Percentiles rank a stretch among this genome's conserved stretches.
Conservation (phyloP, 768 basidiomycete genomes). For the Leucosporidium yakuticum region DNA sequence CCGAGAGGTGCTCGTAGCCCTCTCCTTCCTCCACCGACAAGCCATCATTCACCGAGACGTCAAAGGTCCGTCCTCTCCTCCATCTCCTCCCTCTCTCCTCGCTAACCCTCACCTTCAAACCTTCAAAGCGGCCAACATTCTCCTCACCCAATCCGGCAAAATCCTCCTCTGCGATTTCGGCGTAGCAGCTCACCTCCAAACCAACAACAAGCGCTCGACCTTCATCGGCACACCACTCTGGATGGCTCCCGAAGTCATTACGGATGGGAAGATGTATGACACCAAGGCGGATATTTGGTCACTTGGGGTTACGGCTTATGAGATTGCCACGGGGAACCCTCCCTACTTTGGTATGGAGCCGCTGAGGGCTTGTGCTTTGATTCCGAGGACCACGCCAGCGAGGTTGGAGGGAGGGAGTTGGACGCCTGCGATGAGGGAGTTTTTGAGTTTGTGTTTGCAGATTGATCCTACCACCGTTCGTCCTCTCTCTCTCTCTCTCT, state of each 20-base stretch:
- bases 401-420: slow-evolving; percentile 52
- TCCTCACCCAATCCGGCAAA: slow-evolving; percentile 78
- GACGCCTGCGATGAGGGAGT: slow-evolving; percentile 79
- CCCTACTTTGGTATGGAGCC: slow-evolving; percentile 61
- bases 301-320: slow-evolving; percentile 88
- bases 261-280: slow-evolving; percentile 79
- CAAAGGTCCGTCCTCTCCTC: slow-evolving; percentile 52
- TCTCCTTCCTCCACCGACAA: slow-evolving; percentile 85
- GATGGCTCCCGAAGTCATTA: slow-evolving; percentile 99
- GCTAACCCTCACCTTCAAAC: not conserved
- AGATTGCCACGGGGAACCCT: slow-evolving; percentile 93
- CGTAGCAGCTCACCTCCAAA: slow-evolving; percentile 81
- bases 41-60: slow-evolving; percentile 95
- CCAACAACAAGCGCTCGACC: slow-evolving; percentile 85
- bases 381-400: slow-evolving; percentile 75
- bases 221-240: slow-evolving; percentile 96
- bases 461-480: slow-evolving; percentile 72
- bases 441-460: slow-evolving; percentile 72
- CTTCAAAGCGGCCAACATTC: slow-evolving; percentile 72
- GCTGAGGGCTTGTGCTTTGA: slow-evolving; percentile 78
- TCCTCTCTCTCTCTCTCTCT: slow-evolving; percentile 5
- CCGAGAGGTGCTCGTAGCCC: slow-evolving; percentile 78
- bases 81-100: not conserved
- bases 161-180: slow-evolving; percentile 98
- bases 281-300: slow-evolving; percentile 99